These are phyloP conservation scores for Aspergillus caelatus DNA, from an alignment of 2,329 filamentous ascomycete species.

Conservation along the genomic window DNA sequence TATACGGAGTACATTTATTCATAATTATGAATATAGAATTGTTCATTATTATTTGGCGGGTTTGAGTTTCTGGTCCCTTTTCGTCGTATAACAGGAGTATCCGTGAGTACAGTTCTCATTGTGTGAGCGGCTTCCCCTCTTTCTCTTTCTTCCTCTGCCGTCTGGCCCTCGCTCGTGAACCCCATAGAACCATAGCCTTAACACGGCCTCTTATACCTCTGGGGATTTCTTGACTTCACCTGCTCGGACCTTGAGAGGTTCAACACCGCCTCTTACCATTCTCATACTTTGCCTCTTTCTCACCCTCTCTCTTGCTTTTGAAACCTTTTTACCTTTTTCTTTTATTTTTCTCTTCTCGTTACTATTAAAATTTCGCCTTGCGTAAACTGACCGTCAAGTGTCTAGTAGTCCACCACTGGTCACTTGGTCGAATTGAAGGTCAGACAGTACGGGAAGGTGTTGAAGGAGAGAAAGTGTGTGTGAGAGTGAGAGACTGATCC, in stretches of 20 bases:
- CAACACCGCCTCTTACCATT: slow-evolving; percentile 12
- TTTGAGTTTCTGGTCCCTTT: neutral
- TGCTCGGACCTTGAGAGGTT: neutral
- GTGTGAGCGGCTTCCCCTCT: neutral
- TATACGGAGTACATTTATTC: too few species aligned
- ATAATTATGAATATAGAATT: too few species aligned
- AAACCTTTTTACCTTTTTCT: neutral
- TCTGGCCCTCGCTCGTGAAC: neutral
- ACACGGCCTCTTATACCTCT: neutral
- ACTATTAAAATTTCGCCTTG: neutral
- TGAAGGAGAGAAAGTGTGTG: too few species aligned
- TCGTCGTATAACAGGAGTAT: neutral
- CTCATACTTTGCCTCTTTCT: neutral
- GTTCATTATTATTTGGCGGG: neutral
- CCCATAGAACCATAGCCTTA: neutral
- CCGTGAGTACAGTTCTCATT: neutral
- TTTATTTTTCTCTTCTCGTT: neutral
- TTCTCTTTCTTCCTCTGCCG: neutral
- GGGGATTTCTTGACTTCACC: neutral
- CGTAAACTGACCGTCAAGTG: neutral
- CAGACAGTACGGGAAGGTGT: too few species aligned
- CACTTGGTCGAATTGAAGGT: too few species aligned
- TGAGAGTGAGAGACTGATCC: neutral
- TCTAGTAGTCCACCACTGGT: neutral
- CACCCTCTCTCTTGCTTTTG: neutral